Evolutionary conservation across 805 yeast species (phyloP), one percentile per base, ranked within the genome.

Genomic region (Jamesozyma lodderae): DNA sequence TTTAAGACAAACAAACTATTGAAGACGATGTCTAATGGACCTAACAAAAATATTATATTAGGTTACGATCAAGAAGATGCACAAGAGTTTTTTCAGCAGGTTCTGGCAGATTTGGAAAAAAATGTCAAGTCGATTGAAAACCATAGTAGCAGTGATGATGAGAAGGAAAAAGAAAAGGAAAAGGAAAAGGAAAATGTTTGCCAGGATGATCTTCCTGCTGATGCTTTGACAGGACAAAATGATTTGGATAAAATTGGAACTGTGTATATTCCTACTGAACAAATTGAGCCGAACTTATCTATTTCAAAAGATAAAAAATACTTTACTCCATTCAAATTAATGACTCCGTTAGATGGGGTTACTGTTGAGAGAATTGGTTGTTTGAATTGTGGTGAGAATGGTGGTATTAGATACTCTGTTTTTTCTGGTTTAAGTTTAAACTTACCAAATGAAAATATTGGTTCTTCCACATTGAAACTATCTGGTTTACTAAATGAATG

Each of bases 61-160:
- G 92, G 96, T 1, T 85, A 85, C 55, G 86, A 84, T 53, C 97
- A 88, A 62, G 96, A 88, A 59, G 97, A 88, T 63, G 96, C 96
- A 0, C 96, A 88, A 60, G 97, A 88, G 58, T 88, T 88, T 53
- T 88, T 88, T 64, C 96, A 88, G 57, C 70, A 79, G 36, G 71
- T 82, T 2, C 67, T 83, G 69, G 68, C 73, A 30, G 75, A 80
- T 40, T 63, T 83, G 23, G 94, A 83, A 66, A 62, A 57, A 41
- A 39, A 44, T 32, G 26, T 44, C 4, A 44, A 44, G 25, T 14
- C 24, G 11, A 20, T 31, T 9, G 11, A 16, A 57, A 7, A 54
- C 2, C 19, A 21, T 8, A 9, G 13, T 1, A 23, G 59, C 0
- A 55, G 57, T 18, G 32, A 35, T 8, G 32, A 22, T 4, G 37